Evolutionary conservation across 106 monocot species (phyloP).

Genomic region (Apostasia ramifera): DNA sequence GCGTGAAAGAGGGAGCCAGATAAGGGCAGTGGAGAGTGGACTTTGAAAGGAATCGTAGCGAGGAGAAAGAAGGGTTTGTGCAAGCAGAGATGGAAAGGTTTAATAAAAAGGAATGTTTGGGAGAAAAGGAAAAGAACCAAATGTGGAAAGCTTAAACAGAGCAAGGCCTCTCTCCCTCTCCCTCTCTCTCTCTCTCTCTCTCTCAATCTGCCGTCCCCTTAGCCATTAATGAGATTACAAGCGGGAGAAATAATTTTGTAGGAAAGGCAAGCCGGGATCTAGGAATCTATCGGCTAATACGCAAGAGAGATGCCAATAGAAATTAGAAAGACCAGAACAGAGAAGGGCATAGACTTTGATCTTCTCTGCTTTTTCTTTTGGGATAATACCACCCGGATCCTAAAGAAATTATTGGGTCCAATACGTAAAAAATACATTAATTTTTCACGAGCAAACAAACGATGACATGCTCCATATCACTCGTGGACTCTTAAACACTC

Average conservation of each 20-base stretch:
- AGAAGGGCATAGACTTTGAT: not conserved
- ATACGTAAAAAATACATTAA: no score
- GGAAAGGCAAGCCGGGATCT: not conserved
- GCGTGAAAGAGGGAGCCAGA: not conserved
- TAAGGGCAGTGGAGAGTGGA: not conserved
- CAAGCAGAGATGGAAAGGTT: constrained; percentile 1
- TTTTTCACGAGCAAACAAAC: no score
- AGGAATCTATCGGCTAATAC: not conserved
- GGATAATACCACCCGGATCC: no score
- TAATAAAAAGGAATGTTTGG: constrained; percentile 13
- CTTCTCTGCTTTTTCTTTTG: not conserved
- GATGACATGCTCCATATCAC: no score
- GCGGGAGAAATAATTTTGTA: not conserved
- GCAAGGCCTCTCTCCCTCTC: not conserved
- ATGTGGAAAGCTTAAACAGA: not conserved
- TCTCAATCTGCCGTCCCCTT: not conserved
- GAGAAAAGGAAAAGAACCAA: constrained; percentile 1
- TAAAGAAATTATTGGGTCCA: no score
- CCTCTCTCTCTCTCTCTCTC: not conserved
- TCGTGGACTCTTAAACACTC: no score
- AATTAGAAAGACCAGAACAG: not conserved
- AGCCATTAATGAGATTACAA: constrained; percentile 5
- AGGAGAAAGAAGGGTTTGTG: not conserved
- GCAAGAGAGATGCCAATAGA: not conserved
- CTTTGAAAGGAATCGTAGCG: not conserved